Evolutionary conservation across 1,284 basidiomycete genomes (phyloP).

Genomic region (Ustilago curta): DNA sequence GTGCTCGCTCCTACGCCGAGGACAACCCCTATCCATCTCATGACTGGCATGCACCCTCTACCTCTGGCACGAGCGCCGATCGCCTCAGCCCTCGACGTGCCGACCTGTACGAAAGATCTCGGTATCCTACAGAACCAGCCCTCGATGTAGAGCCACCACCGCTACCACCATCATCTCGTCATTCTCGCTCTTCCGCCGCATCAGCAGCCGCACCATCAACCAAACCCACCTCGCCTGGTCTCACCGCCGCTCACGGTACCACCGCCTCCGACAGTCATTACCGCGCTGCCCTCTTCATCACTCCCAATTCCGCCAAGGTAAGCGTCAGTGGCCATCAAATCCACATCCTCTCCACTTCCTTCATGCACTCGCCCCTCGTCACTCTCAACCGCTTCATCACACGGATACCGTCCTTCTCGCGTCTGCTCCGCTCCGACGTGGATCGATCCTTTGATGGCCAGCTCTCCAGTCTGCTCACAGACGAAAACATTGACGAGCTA

Average conservation of each 20-base stretch:
- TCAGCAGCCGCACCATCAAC: neutral
- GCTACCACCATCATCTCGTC: neutral
- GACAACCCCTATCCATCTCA: neutral
- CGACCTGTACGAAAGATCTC: slow-evolving; percentile 3
- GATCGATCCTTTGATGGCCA: slow-evolving; percentile 21
- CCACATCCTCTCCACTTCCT: slow-evolving; percentile 9
- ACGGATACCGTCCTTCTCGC: slow-evolving; percentile 22
- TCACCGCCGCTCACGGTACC: neutral
- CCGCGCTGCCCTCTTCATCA: slow-evolving; percentile 28
- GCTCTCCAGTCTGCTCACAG: slow-evolving; percentile 20
- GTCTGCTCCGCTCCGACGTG: slow-evolving; percentile 19
- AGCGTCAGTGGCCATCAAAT: slow-evolving; percentile 1
- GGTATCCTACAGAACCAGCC: neutral
- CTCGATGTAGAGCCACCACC: neutral
- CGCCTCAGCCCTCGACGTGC: neutral
- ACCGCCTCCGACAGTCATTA: slow-evolving; percentile 4
- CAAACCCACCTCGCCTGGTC: neutral
- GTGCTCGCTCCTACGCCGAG: neutral
- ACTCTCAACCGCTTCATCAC: slow-evolving; percentile 36
- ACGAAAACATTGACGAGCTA: slow-evolving; percentile 26
- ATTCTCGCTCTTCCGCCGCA: neutral
- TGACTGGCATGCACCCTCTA: neutral
- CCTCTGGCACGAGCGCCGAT: neutral
- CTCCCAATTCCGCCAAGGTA: neutral
- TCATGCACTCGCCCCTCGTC: slow-evolving; percentile 15